These are phyloP conservation scores for Syzygium aqueum DNA, from an alignment of 345 rosid genomes.

Conservation along the genomic window DNA sequence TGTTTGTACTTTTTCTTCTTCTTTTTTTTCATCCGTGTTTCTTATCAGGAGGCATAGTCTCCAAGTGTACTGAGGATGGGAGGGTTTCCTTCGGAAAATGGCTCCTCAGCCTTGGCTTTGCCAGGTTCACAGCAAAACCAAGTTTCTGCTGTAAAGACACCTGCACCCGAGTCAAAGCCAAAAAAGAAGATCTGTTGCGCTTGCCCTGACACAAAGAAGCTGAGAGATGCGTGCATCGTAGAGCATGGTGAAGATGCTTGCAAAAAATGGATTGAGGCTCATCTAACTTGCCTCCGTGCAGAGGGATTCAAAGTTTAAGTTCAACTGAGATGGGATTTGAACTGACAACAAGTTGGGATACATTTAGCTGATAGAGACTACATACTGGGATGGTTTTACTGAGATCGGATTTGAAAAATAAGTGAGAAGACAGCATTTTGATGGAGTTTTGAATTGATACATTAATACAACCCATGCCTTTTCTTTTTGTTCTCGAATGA, in stretches of 20 bases:
- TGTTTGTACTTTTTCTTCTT: background rate
- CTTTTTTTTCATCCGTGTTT: background rate
- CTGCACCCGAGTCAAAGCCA: conserved; percentile 13
- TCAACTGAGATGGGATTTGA: background rate
- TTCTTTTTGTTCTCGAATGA: background rate
- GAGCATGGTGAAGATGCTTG: conserved; percentile 82
- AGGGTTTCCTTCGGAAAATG: conserved; percentile 32
- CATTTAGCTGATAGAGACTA: background rate
- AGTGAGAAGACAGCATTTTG: background rate
- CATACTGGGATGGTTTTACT: background rate
- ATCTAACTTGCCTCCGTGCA: conserved; percentile 74
- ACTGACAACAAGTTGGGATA: background rate
- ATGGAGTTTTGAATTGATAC: background rate
- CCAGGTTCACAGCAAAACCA: conserved; percentile 30
- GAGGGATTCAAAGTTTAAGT: conserved; percentile 82
- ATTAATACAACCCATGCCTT: background rate
- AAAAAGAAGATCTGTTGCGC: conserved; percentile 71
- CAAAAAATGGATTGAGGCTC: conserved; percentile 93
- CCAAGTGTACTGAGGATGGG: conserved; percentile 25
- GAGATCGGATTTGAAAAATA: background rate
- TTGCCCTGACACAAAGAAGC: conserved; percentile 80
- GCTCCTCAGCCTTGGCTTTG: conserved; percentile 29
- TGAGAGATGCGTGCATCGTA: conserved; percentile 90
- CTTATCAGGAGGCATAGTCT: background rate
- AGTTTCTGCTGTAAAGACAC: conserved; percentile 9